Base-by-base conservation (phyloP, 768 basidiomycete genomes). In the Mycena maculata region DNA sequence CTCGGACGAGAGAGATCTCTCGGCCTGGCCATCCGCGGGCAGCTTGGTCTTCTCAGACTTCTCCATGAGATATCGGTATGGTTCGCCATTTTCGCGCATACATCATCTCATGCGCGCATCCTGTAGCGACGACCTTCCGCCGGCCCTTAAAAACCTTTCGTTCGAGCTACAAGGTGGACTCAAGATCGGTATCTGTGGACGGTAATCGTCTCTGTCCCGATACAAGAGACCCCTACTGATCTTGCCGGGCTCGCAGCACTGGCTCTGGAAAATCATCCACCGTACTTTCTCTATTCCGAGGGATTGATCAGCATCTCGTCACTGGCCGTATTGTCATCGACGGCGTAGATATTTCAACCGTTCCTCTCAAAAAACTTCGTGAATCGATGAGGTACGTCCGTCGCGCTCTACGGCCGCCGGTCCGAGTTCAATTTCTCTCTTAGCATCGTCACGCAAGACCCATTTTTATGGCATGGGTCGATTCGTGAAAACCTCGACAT, bases 381-480 rank as follows among this genome's bases (percentile, higher is more conserved):
- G 60, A 62, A 30, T 67, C 66, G 13, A 67, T 67, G 66, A 63
- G 66, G 66, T 58, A 27, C 42, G 48, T 50, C 13, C 28, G 16
- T 22, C 16, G 9, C 41, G n/a, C 27, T 47, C 22, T 9, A 50
- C 11, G 11, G 16, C 20, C 25, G 8, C 4, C n/a, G 38, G n/a
- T 20, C 7, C 15, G 55, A 30, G 38, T 28, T 36, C 18, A 9
- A 38, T 36, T 3, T 44, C 23, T 48, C 11, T 20, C 15, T 20
- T 18, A 67, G 66, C 13, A 67, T 67, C 16, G 66, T 67, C 41
- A 67, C 66, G 0, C 66, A 67, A 23, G 66, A 67, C 33, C 66
- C 66, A 27, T 67, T 67, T 60, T 49, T 67, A 20, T 67, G 66
- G 66, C 66, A 67, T 41, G 66, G 66, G 10, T 57, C 60, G 11